Base-by-base conservation (phyloP, 2,329 filamentous ascomycete genomes). In the Tolypocladium guangdongense region DNA sequence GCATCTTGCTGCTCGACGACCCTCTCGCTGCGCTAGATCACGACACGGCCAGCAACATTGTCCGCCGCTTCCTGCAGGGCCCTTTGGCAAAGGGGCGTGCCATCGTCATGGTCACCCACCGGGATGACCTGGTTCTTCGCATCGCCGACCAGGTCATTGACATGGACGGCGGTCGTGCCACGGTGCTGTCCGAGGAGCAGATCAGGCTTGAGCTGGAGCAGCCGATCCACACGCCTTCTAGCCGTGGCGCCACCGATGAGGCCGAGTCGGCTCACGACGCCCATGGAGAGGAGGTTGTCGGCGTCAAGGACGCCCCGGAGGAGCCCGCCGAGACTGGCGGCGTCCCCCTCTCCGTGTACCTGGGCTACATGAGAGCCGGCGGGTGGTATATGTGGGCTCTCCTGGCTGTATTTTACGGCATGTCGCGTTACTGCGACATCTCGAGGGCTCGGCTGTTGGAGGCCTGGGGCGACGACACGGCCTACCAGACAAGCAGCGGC, bases 301-400 rank as follows among this genome's bases (percentile, higher is more conserved):
- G 39, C 2, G 32, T 60, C 14, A 64, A 61, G 3, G 63, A 67
- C 0, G 60, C 62, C 0, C 69, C 68, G 0, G 69, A 71, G 39
- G 67, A 70, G 27, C 59, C 64, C 0, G 58, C 62, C 0, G 66
- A 68, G 36, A 68, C 88, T 55, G 90, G 90, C 20, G 83, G 87
- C 1, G 87, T 96, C 1, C 81, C 90, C 60, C 71, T 82, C 12
- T 77, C 77, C 7, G 84, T 95, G 0, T 96, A 95, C 64, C 90
- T 87, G 83, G 82, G 84, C 57, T 96, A 95, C 59, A 83, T 95
- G 70, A 87, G 83, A 66, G 88, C 90, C 6, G 90, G 90, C 2
- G 86, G 82, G 14, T 74, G 91, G 46, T 75, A 74, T 53, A 89
- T 84, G 74, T 96, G 90, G 90, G 66, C 71, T 3, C 61, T 82